Conservation (phyloP, 2,329 filamentous ascomycete genomes). For the Botryotinia globosa region DNA sequence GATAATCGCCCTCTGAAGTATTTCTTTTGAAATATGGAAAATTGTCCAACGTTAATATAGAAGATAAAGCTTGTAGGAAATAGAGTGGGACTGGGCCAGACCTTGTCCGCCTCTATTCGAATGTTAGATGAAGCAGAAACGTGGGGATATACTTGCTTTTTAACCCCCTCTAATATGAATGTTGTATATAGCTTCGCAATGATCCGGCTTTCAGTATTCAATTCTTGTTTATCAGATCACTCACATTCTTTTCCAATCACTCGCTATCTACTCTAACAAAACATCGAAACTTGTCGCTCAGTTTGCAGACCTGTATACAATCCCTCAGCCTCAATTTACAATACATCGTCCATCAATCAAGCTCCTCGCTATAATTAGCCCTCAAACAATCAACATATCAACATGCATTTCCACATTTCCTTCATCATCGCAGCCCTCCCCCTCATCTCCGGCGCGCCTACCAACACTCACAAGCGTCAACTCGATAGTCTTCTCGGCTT, state of each 20-base stretch:
- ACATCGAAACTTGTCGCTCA: neutral
- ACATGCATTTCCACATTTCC: neutral
- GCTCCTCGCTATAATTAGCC: fast-evolving
- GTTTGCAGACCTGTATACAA: neutral
- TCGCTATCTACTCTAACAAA: neutral
- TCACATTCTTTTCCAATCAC: neutral
- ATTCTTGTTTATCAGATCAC: neutral
- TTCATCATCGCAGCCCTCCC: neutral
- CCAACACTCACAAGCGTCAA: neutral
- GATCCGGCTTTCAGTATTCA: neutral
- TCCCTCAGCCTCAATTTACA: neutral
- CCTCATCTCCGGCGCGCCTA: neutral
- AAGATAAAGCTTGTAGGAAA: neutral
- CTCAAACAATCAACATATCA: neutral
- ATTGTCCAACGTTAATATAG: neutral
- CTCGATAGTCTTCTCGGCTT: neutral
- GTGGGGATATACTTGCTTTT: neutral
- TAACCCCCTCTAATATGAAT: neutral
- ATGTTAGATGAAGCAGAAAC: neutral
- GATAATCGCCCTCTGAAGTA: neutral
- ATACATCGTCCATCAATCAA: neutral
- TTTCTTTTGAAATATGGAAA: neutral
- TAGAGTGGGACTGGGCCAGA: neutral
- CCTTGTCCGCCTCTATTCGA: neutral
- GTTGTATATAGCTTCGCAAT: neutral